These are phyloP conservation scores for Candida morakotiae DNA, from an alignment of 805 yeast species.

Conservation along the genomic window DNA sequence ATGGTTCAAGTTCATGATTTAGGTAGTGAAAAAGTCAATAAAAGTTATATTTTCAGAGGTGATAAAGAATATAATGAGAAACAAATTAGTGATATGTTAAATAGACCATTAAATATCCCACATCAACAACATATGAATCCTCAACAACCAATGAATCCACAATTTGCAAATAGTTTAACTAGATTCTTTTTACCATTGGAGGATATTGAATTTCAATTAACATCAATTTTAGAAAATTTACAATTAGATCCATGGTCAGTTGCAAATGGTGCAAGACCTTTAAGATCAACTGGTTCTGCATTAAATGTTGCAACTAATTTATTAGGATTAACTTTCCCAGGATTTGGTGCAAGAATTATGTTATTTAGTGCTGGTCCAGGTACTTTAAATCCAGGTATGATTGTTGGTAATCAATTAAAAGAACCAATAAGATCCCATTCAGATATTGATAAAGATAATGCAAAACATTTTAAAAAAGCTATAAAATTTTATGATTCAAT, in stretches of 20 bases:
- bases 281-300: conserved; percentile 93
- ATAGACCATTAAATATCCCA: conserved; percentile 26
- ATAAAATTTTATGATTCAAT: conserved; percentile 73
- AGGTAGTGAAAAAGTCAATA: conserved; percentile 57
- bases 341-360: conserved; percentile 84
- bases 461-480: conserved; percentile 85
- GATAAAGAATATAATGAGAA: conserved; percentile 77
- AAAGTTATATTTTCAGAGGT: conserved; percentile 83
- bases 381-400: conserved; percentile 90
- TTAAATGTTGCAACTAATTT: conserved; percentile 77
- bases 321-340: conserved; percentile 77
- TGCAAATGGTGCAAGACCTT: conserved; percentile 76
- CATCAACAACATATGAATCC: conserved; percentile 17
- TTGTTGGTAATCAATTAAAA: conserved; percentile 85
- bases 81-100: conserved; percentile 54
- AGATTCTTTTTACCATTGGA: conserved; percentile 72
- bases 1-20: conserved; percentile 89
- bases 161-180: conserved; percentile 36
- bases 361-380: conserved; percentile 94
- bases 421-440: conserved; percentile 98
- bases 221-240: conserved; percentile 73
- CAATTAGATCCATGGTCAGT: conserved; percentile 86
- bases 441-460: conserved; percentile 87
- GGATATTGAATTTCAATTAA: conserved; percentile 78
- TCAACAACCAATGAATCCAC: conserved; percentile 20